Base-by-base conservation (phyloP, 1,139 yeast species). In the Kurtzmaniella natalensis region DNA sequence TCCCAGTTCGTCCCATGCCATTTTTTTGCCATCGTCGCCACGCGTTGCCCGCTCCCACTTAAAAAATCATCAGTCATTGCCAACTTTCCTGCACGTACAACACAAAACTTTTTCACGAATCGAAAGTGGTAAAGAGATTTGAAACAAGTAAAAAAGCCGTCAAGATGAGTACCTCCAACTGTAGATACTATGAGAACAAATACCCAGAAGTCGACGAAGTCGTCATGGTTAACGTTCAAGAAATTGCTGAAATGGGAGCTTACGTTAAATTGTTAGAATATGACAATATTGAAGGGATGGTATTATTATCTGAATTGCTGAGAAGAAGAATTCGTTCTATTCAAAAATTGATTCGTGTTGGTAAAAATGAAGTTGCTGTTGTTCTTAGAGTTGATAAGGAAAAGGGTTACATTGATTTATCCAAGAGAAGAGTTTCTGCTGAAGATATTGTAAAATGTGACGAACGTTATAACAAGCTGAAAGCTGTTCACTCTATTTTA, bases 241-340 rank as follows among this genome's bases (percentile, higher is more conserved):
- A 88, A 61, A 88, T 88, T 51, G 96, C 96, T 48, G 96, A 88
- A 61, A 88, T 88, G 96, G 96, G 96, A 39, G 96, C 96, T 13
- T 88, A 88, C 57, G 99, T 92, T 46, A 89, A 88, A 61, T 75
- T 92, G 47, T 75, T 92, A 47, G 99, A 92, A 64, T 92, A 94
- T 59, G 97, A 92, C 67, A 94, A 89, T 60, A 89, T 92, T 54
- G 98, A 92, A 67, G 99, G 98, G 54, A 92, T 92, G 99, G 95
- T 92, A 41, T 73, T 92, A 49, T 76, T 92, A 53, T 85, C 96
- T 27, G 99, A 92, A 67, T 76, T 92, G 50, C 88, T 97, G 25
- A 86, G 98, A 76, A 86, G 98, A 76, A 94, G 99, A 71, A 92
- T 92, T 55, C 79, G 99, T 64, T 87, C 96, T 37, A 92, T 92